Conservation (phyloP, 257 asterid species). For the Jaltomata sinuosa region DNA sequence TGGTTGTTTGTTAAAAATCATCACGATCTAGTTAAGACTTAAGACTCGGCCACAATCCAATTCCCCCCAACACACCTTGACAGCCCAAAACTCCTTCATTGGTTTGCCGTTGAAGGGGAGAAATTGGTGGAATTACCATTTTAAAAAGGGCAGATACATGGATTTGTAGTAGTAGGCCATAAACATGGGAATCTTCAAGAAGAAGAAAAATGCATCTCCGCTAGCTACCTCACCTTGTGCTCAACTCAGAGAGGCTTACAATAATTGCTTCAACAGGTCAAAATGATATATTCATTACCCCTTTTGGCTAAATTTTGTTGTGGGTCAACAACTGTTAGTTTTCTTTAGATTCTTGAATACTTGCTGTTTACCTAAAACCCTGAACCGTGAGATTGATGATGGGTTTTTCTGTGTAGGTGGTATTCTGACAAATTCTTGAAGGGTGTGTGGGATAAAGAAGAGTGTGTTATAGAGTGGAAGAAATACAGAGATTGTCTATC, state of each 20-base stretch:
- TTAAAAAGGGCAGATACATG: not conserved
- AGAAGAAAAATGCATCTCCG: conserved; percentile 31
- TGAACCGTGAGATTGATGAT: not conserved
- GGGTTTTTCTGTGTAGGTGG: conserved; percentile 41
- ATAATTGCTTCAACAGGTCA: conserved; percentile 83
- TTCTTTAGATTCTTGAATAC: not conserved
- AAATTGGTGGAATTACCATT: not conserved
- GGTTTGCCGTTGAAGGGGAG: not conserved
- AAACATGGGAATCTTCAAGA: conserved; percentile 50
- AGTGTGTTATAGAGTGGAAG: conserved; percentile 69
- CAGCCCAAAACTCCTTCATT: not conserved
- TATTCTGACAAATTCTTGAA: conserved; percentile 79
- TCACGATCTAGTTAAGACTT: not conserved
- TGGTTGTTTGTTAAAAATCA: not conserved
- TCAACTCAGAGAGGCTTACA: conserved; percentile 59
- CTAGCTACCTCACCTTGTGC: conserved; percentile 79
- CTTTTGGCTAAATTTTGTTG: not conserved
- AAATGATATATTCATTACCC: not conserved
- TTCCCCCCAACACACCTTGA: not conserved
- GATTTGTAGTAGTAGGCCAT: not conserved
- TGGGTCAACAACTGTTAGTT: not conserved
- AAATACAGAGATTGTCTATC: conserved; percentile 79
- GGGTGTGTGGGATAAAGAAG: conserved; percentile 85
- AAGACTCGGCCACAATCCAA: not conserved
- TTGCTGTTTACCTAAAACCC: conserved; percentile 2